phyloP scores from a whole-genome alignment of 148 eudicot species.

The Rhododendron molle region DNA sequence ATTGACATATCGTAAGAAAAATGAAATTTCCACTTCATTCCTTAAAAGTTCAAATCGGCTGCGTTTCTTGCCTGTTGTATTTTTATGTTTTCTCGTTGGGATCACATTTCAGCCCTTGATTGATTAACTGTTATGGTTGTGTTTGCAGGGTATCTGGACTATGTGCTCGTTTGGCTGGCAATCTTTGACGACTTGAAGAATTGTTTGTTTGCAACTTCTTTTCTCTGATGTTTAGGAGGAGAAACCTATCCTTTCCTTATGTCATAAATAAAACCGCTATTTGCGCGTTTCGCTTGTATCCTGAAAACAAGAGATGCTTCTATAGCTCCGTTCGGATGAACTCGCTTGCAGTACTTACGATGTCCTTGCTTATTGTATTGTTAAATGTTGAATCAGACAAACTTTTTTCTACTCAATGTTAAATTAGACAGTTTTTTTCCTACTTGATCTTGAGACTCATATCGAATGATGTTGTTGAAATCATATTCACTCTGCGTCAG shows the following conservation, averaged over 20 bases:
- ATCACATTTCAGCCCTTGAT: not conserved
- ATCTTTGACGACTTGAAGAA: not conserved
- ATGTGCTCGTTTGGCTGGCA: not conserved
- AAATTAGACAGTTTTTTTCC: no score
- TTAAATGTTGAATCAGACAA: not conserved
- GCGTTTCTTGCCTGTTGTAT: not conserved
- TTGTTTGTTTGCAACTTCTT: not conserved
- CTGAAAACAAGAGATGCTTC: not conserved
- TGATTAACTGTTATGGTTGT: not conserved
- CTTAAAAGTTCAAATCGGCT: not conserved
- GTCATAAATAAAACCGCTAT: not conserved
- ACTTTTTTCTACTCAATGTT: no score
- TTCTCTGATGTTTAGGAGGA: not conserved
- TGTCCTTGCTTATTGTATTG: not conserved
- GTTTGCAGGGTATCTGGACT: not conserved
- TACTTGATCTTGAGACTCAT: no score
- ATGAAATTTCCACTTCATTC: no score
- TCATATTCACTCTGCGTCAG: no score
- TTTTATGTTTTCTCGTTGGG: not conserved
- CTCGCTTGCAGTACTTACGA: not conserved
- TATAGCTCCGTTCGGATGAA: not conserved
- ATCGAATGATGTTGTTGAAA: no score
- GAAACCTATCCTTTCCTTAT: not conserved
- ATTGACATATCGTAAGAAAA: no score
- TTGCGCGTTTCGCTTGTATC: not conserved